These are phyloP conservation scores for Trametes sp. DNA, from an alignment of 1,284 basidiomycete species.

Conservation along the genomic window DNA sequence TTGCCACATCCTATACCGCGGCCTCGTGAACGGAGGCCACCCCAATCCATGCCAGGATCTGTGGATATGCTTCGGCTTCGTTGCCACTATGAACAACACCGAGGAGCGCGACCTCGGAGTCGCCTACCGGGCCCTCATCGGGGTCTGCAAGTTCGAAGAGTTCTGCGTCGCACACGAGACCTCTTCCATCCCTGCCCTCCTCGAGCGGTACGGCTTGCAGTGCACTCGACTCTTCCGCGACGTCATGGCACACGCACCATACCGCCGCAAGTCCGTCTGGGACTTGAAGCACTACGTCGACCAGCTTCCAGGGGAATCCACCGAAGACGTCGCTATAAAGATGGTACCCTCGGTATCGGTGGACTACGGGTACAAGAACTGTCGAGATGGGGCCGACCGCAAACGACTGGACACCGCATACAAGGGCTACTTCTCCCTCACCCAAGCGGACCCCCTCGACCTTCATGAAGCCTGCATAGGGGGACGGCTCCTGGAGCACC, in stretches of 20 bases:
- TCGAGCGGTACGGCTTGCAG: neutral
- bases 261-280: constrained; percentile 46
- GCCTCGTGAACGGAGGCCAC: constrained; percentile 9
- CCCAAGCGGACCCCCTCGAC: constrained; percentile 37
- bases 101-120: constrained; percentile 28
- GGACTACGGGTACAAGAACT: constrained; percentile 50
- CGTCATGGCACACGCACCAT: constrained; percentile 33
- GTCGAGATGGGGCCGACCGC: constrained; percentile 36
- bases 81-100: constrained; percentile 30
- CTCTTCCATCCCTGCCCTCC: constrained; percentile 24
- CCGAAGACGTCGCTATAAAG: neutral
- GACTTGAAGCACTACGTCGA: constrained; percentile 42
- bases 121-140: constrained; percentile 38
- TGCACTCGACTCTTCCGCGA: constrained; percentile 35
- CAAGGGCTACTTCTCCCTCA: constrained; percentile 37
- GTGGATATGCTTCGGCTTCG: constrained; percentile 43
- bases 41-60: constrained; percentile 26
- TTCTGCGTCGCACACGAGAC: constrained; percentile 40
- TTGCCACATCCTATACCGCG: constrained; percentile 29
- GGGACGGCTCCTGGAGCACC: constrained; percentile 40
- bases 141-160: constrained; percentile 43
- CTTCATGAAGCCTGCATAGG: constrained; percentile 46
- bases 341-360: constrained; percentile 29
- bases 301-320: constrained; percentile 27
- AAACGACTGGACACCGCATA: constrained; percentile 41